Percentiles rank a stretch among this genome's conserved stretches.
Evolutionary conservation across 73 alveolate species (phyloP).

Genomic region (Paramecium tetraurelia): DNA sequence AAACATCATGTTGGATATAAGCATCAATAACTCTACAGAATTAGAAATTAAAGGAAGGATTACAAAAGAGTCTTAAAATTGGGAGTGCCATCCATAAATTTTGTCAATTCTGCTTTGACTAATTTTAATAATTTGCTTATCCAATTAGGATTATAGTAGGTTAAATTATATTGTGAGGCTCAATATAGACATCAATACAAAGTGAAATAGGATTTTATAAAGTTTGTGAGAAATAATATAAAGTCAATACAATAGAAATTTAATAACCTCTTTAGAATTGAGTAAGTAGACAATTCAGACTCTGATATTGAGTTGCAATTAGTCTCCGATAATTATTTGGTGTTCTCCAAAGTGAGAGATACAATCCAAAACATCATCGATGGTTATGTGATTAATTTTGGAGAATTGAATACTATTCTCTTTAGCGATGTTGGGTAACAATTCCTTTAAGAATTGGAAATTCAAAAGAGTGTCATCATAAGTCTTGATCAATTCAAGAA

Average conservation of each 20-base stretch:
- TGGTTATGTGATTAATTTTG: not conserved
- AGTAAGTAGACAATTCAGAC: not conserved
- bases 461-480: not conserved
- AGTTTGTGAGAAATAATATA: not conserved
- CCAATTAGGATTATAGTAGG: not conserved
- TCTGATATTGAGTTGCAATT: not conserved
- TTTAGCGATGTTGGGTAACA: not conserved
- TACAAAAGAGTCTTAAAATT: not conserved
- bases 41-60: not conserved
- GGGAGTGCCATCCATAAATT: not conserved
- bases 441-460: not conserved
- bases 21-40: not conserved
- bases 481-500: not conserved
- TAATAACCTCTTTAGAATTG: not conserved
- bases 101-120: not conserved
- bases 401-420: not conserved
- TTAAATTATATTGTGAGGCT: slow-evolving; percentile 12
- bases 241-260: not conserved
- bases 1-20: not conserved
- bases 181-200: not conserved
- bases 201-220: not conserved
- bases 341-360: not conserved
- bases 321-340: not conserved
- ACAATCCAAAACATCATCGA: not conserved
- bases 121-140: not conserved